Base-by-base conservation (phyloP, 2,329 filamentous ascomycete species). In the Teratosphaeria zuluensis region DNA sequence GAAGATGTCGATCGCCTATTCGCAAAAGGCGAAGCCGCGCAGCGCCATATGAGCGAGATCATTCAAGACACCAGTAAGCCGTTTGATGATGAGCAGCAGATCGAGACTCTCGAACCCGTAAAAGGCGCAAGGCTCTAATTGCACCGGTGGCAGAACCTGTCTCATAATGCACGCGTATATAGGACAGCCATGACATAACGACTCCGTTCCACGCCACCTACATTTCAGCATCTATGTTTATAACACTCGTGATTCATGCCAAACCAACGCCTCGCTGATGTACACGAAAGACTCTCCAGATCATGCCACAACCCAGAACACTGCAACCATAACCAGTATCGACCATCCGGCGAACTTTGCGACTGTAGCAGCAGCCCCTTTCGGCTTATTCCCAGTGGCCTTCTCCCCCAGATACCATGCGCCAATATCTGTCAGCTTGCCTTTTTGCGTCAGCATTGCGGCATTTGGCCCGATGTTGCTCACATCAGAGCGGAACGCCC, bases 381-480 rank as follows among this genome's bases (percentile, higher is more conserved):
- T 65, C 16, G 74, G 73, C 33, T 72, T 61, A 55, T 73, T 72
- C 12, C 72, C 72, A 12, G 72, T 74, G 8, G 70, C 71, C 31
- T 62, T 46, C 56, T 79, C 68, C 62, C 89, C 84, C n/a, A 94
- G 72, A 71, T 92, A 94, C 85, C 86, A 88, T 2, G 81, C 80
- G 0, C 89, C 89, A 63, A 92, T 87, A 64, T 90, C 84, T 1
- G 89, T 92, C 62, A 94, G 75, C 61, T 83, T 68, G 51, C 89
- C 89, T 16, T 82, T 77, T 51, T 82, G 76, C 67, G 84, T 86
- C 53, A 92, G 77, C 77, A 94, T 87, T 0, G 84, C 82, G 1
- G 80, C 84, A 61, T 91, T 89, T 3, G 84, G 79, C 0, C 89
- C 89, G 6, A 92, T 85, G 64, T 91, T 92, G 62, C 85, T 88